Evolutionary conservation across 176 grass and related monocot species (phyloP), one percentile per base, ranked within the genome.

Genomic region (Pontederia crassipes): DNA sequence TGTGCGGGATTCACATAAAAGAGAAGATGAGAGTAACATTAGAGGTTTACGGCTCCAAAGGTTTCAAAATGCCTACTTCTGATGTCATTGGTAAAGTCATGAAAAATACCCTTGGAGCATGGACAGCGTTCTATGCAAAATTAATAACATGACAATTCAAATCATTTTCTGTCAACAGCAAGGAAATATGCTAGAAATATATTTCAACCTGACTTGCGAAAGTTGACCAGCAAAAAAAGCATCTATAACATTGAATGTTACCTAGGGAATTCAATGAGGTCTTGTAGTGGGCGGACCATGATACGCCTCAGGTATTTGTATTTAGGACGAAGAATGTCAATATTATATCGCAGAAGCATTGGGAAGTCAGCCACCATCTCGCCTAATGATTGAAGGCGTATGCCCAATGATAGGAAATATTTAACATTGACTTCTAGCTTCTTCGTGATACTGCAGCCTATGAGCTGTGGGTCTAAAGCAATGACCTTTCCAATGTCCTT

Each of bases 181-280:
- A 40, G 32, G 32, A 40, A 7, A 40, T 40, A 3, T 40, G 32
- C 32, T 7, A 40, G 32, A 15, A 64, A 47, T 64, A 64, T 40
- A 40, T 59, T n/a, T 12, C 8, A 8, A 62, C 32, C 1, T 7
- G 32, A 13, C 32, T 45, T 2, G 45, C 1, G 0, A 5, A 9
- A 45, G 4, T 27, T 9, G 1, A 28, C 24, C 11, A 8, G 32
- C 4, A 29, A 28, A 29, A 28, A 7, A 35, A 62, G 32, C 14
- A 46, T 1, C 32, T 65, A 5, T 46, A 2, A 46, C 46, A 52
- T 48, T 4, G 9, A 48, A 10, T 57, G 59, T 82, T 63, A 88
- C 92, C 92, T 70, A 11, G 92, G 92, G 28, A 97, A 97, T 71
- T 97, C 92, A 0, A 97, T 76, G 13, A 91, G 75, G 78, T 97